phyloP scores from a whole-genome alignment of 768 basidiomycete species.

The Suillus ampliporus region DNA sequence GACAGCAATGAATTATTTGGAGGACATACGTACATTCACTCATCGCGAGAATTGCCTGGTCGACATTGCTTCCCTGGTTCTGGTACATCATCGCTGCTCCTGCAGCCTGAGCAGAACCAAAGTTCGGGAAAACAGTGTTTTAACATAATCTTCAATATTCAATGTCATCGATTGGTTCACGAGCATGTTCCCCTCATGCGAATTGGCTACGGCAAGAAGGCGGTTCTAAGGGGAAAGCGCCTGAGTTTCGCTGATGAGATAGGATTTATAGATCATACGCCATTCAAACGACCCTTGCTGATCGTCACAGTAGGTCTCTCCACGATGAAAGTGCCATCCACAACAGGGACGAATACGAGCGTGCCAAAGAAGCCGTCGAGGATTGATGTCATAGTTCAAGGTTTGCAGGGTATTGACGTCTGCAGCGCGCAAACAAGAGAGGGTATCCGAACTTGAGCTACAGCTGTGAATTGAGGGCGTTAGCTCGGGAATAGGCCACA shows the following conservation, averaged over 20 bases:
- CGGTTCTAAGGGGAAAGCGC: conserved; percentile 19
- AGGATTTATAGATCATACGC: conserved; percentile 36
- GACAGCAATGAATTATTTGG: too few species aligned
- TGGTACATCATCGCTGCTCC: conserved; percentile 36
- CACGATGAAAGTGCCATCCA: conserved; percentile 53
- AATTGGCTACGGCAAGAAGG: conserved; percentile 33
- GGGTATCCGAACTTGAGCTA: conserved; percentile 33
- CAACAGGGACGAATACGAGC: conserved; percentile 48
- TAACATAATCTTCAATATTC: conserved; percentile 24
- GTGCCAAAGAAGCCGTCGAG: conserved; percentile 44
- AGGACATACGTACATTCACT: conserved; percentile 43
- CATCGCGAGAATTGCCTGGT: conserved; percentile 43
- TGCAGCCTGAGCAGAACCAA: conserved; percentile 33
- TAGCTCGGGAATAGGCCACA: neutral
- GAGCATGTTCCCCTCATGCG: conserved; percentile 39
- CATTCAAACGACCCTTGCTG: conserved; percentile 45
- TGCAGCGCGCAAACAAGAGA: conserved; percentile 46
- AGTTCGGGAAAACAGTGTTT: conserved; percentile 48
- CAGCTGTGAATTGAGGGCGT: conserved; percentile 37
- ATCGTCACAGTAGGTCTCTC: conserved; percentile 48
- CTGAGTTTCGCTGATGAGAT: conserved; percentile 8
- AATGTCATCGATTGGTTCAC: conserved; percentile 29
- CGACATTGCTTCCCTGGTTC: conserved; percentile 35
- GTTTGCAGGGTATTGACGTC: conserved; percentile 38
- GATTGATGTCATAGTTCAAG: conserved; percentile 40